Evolutionary conservation across 768 basidiomycete species (phyloP).

Genomic region (Cystofilobasidium ferigula): DNA sequence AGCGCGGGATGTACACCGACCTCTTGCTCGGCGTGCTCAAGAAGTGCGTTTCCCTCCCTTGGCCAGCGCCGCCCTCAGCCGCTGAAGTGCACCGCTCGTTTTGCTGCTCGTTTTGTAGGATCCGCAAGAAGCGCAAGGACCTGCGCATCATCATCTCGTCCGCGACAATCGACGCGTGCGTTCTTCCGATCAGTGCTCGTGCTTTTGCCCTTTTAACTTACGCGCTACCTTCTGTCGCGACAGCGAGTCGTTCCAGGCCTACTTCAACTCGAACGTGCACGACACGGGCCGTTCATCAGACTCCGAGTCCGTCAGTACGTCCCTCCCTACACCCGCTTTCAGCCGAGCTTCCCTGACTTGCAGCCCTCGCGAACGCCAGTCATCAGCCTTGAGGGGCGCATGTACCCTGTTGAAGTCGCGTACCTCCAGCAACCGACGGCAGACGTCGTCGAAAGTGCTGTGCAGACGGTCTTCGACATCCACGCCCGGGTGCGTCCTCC

Average conservation of each 20-base stretch:
- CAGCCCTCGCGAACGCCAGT: conserved; percentile 38
- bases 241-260: conserved; percentile 64
- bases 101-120: conserved; percentile 45
- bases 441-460: conserved; percentile 23
- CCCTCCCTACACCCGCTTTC: neutral
- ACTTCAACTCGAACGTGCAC: conserved; percentile 50
- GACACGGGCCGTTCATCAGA: neutral
- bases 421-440: conserved; percentile 19
- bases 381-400: conserved; percentile 80
- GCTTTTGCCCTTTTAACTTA: neutral
- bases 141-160: conserved; percentile 88
- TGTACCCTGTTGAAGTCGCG: conserved; percentile 72
- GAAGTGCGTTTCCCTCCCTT: conserved; percentile 51
- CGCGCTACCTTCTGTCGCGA: neutral
- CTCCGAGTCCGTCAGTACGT: conserved; percentile 21
- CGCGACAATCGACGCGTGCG: conserved; percentile 79
- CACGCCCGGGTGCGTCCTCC: conserved; percentile 10
- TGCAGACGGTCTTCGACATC: conserved; percentile 23
- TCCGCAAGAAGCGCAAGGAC: conserved; percentile 77
- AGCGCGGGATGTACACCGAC: conserved; percentile 91
- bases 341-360: neutral
- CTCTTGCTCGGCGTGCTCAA: conserved; percentile 80
- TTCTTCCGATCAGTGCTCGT: conserved; percentile 2
- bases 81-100: neutral
- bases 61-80: too few relatives aligned